Base-by-base conservation (phyloP, 208 protist species). In the Crithidia thermophila region DNA sequence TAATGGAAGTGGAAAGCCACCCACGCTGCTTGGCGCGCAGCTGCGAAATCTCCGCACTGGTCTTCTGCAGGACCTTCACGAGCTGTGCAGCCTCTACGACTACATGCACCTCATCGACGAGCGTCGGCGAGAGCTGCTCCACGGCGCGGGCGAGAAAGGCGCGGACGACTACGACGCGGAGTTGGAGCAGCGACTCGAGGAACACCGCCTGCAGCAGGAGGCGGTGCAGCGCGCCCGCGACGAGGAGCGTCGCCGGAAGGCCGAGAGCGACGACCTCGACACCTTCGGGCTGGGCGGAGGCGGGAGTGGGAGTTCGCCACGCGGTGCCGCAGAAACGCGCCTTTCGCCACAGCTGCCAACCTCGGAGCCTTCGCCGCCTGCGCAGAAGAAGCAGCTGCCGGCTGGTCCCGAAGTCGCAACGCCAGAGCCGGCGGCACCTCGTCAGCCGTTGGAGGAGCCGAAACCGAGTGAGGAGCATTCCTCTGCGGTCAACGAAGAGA, bases 31-130 rank as follows among this genome's bases (percentile, higher is more conserved):
- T 9, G 40, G 71, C 8, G 53, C 71, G 0, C 27, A 77, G 61
- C 53, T 66, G 59, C 64, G 59, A 6, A 67, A 78, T 25, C 34
- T 95, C 11, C 80, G 79, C 33, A 9, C 61, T 27, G 75, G 83
- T 21, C 71, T 95, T n/a, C 52, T 88, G 47, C 72, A 79, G 28
- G 81, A 86, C 30, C 64, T 94, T 1, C 59, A 78, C 53, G 49
- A 81, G 37, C 79, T 95, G n/a, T 88, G 90, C 64, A 36, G 75
- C 20, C 21, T 71, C 56, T 90, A 85, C 75, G 75, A 93, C 59
- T 95, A 93, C 60, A 73, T 82, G 49, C 65, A 77, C 36, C 64
- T 88, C 45, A 91, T 95, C 52, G 69, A 82, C 39, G 51, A 84
- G 2, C 77, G 72, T 25, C 74, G 76, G 1, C 66, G 72, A 4